Evolutionary conservation across 371 early-diverging fungal genomes (phyloP), one percentile per base, ranked within the genome.

Genomic region (Mortierella sp.): DNA sequence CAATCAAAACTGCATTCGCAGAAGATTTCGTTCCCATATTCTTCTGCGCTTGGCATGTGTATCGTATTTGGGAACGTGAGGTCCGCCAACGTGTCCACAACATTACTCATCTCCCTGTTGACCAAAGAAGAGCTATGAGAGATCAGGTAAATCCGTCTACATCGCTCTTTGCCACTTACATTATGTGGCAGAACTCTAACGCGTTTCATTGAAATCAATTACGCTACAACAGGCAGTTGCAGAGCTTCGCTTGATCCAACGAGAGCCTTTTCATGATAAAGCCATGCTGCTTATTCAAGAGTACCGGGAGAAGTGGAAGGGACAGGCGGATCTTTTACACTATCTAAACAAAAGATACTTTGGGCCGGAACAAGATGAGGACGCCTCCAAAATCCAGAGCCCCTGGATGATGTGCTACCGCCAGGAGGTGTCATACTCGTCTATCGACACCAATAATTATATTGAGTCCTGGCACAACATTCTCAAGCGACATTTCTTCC

Each of bases 341-440:
- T 69, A 69, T 23, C 29, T 69, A 9, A 51, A 62, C 55, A 51
- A 57, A 26, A 48, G 58, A 15, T 63, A 63, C 58, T 69, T 69
- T 46, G 68, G 58, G 4, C 23, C 7, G n/a, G 23, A 23, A 1
- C 29, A 50, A 45, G n/a, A 12, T 29, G n/a, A 45, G 26, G 14
- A 4, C 51, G 37, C 19, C 29, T 48, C 52, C 26, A n/a, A 37
- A 7, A 16, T 52, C 11, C 51, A 51, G 18, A 16, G 56, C 44
- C 12, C 7, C 6, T 65, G 71, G 71, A 65, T 71, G 71, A 7
- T 71, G 9, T 71, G 71, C 45, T 57, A 60, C 30, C 71, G 65
- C n/a, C 65, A n/a, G n/a, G n/a, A n/a, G n/a, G n/a, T n/a, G n/a
- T n/a, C n/a, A n/a, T n/a, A n/a, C n/a, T n/a, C n/a, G n/a, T n/a